Evolutionary conservation across 768 basidiomycete species (phyloP), one percentile per base, ranked within the genome.

Genomic region (Artomyces pyxidatus): DNA sequence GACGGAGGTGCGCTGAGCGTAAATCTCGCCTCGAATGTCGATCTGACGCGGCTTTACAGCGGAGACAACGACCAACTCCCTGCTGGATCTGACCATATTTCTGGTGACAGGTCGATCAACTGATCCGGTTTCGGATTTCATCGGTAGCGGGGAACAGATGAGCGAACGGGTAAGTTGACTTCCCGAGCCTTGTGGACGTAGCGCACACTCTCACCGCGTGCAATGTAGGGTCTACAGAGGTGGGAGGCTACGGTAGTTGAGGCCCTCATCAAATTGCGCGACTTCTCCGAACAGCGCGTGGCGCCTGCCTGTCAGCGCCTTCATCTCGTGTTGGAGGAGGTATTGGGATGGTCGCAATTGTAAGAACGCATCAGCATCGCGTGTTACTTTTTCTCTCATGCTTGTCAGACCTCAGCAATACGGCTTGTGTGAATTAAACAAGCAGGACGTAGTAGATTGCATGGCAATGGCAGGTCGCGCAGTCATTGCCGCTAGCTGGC

Each of bases 181-280:
- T n/a, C n/a, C n/a, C n/a, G n/a, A n/a, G n/a, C n/a, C n/a, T n/a
- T n/a, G n/a, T n/a, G n/a, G n/a, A n/a, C n/a, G n/a, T n/a, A n/a
- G n/a, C n/a, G n/a, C n/a, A n/a, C n/a, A n/a, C n/a, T n/a, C n/a
- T n/a, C n/a, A n/a, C n/a, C n/a, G n/a, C n/a, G n/a, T n/a, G 17
- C n/a, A 19, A 66, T 49, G 37, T 38, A 91, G 88, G 80, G 81
- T 41, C 72, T 91, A 48, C 81, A 83, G 61, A 88, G 88, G 62
- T 92, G 88, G 88, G 88, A 91, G 61, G 70, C 77, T 1, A 80
- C 79, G 4, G 76, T 89, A 56, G 71, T 72, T 9, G 85, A 89
- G 52, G 78, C 85, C 14, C 64, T 92, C 44, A 69, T 74, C 27
- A 86, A 80, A 61, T 66, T 90, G 48, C 84, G 87, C 45, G 85